Base-by-base conservation (phyloP, 78 protist genomes). In the Monocercomonoides exilis region DNA sequence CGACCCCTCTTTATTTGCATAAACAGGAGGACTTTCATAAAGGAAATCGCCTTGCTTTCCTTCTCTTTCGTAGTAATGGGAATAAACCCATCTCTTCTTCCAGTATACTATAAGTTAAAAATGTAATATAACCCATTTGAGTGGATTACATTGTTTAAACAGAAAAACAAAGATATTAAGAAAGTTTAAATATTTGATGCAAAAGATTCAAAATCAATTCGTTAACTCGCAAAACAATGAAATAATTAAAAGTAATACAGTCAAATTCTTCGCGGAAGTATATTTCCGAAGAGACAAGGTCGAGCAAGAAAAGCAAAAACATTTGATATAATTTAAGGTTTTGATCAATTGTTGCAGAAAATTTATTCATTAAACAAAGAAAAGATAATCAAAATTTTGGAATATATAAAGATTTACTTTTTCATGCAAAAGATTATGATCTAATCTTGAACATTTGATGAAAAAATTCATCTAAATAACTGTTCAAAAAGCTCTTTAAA, bases 201-300 rank as follows among this genome's bases (percentile, higher is more conserved):
- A 54, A 54, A 54, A 21, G 21, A 29, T 11, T 11, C 11, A 54
- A 54, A 54, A 29, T 54, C 38, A 21, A 54, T 29, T 54, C 38
- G 70, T 29, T 21, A 11, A 54, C 11, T 29, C 38, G 70, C 11
- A 54, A 54, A 54, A 11, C 11, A 54, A 54, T 54, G 11, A 11
- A 29, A 54, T 29, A 79, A 11, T 11, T 11, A 6, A 21, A 33
- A 4, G 11, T 33, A 33, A 79, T 33, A 79, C 82, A 32, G 11
- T 79, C 21, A 21, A 79, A 79, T 79, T 79, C 82, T 41, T 79
- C 82, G 6, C 21, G 82, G 82, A 79, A 79, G 82, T 32, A 54
- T 32, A 54, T 21, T 21, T 54, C 70, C 38, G 70, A 11, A 54
- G 21, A 54, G 70, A 21, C 70, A 21, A 54, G 70, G 70, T 11